Evolutionary conservation across 805 yeast species (phyloP), one percentile per base, ranked within the genome.

Genomic region (Nakazawaea holstii): DNA sequence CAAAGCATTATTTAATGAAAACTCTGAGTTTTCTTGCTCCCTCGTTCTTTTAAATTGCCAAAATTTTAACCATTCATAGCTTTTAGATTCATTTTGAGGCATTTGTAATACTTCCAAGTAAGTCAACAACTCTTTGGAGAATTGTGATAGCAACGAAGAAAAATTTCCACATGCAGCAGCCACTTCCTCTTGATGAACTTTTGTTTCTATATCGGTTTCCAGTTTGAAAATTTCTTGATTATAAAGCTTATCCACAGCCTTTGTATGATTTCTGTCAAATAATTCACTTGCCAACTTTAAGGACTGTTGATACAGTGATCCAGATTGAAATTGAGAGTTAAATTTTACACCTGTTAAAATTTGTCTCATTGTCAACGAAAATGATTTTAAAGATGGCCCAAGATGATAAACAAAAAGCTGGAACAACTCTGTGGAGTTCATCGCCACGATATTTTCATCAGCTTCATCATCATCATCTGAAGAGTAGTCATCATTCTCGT

Each of bases 111-210:
- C 52, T 10, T 65, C 65, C 35, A 85, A 60, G 50, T 81, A 78
- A 2, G 62, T 65, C 17, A 63, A 58, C 43, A 87, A 62, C 52
- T 84, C 90, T 32, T 68, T 68, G 1, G 88, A 80, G 53, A 79
- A 80, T 47, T 84, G 79, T 2, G 79, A 75, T 35, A 88, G 59
- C 24, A 85, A 70, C 32, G 81, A 76, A 1, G 91, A 73, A 58
- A 87, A 87, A 59, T 87, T 85, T 1, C 91, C 92, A 66, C 94
- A 86, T 40, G 87, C 77, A 0, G 95, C 95, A 1, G 91, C 86
- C 3, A 87, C 84, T 53, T 85, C 90, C 63, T 87, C 95, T 55
- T 83, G 85, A 50, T 81, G 84, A 1, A 83, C 72, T 50, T 72
- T 76, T 36, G 71, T 61, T 26, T 63, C 61, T 58, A 57, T 65